Conservation (phyloP, 2,329 filamentous ascomycete species). For the Fusarium mundagurra region DNA sequence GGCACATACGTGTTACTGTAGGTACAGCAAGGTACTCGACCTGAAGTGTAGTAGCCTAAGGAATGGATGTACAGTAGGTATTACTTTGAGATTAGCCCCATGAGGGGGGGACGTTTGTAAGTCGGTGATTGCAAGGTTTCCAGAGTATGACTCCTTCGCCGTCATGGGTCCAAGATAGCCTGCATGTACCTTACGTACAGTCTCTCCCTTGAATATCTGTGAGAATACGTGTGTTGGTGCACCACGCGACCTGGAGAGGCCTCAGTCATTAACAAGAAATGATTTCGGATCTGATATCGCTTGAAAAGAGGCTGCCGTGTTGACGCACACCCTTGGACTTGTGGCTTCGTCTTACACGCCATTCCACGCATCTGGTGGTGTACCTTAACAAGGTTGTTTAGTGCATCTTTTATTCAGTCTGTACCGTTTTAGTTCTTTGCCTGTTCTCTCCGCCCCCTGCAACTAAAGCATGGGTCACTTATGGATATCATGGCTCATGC, state of each 20-base stretch:
- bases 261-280: slow-evolving; percentile 14
- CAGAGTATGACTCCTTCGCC: slow-evolving; percentile 31
- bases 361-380: slow-evolving; percentile 8
- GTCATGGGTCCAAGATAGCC: slow-evolving; percentile 30
- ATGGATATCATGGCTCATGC: slow-evolving; percentile 14
- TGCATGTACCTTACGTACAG: slow-evolving; percentile 20
- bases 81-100: slow-evolving; percentile 6
- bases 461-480: neutral
- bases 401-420: neutral
- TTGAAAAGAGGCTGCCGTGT: slow-evolving; percentile 9
- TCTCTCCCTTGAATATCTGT: neutral
- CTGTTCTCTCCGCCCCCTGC: neutral
- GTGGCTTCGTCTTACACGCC: neutral
- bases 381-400: slow-evolving; percentile 4
- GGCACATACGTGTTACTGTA: slow-evolving; percentile 32
- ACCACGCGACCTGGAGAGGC: slow-evolving; percentile 23
- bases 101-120: slow-evolving; percentile 24
- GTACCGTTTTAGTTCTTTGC: neutral
- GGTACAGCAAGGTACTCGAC: no score
- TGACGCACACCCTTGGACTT: slow-evolving; percentile 6
- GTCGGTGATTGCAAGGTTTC: slow-evolving; percentile 23
- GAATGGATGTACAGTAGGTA: neutral
- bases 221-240: neutral
- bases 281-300: slow-evolving; percentile 30
- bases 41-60: neutral